Evolutionary conservation across 1,284 basidiomycete species (phyloP).

Genomic region (Phylloboletellus chloephorus): DNA sequence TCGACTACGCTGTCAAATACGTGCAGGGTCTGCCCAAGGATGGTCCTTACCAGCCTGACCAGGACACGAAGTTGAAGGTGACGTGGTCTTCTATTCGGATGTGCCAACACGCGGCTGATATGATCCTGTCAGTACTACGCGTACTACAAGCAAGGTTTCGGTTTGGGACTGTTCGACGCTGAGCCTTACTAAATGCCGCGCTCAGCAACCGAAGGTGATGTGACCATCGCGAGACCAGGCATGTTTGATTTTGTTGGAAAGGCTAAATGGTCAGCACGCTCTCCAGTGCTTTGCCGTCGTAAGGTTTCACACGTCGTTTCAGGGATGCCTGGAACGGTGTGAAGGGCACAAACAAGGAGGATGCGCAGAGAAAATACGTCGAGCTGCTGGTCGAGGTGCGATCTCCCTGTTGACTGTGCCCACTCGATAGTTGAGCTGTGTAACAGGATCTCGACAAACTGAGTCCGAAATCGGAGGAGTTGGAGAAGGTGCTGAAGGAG

Average conservation of each 20-base stretch:
- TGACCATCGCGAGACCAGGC: constrained; percentile 60
- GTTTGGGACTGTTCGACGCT: not conserved
- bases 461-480: constrained; percentile 44
- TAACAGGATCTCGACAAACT: constrained; percentile 41
- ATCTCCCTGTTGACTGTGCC: constrained; percentile 9
- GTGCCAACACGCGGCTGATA: constrained; percentile 10
- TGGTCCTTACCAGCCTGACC: constrained; percentile 67
- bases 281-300: constrained; percentile 4
- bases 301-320: constrained; percentile 5
- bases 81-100: constrained; percentile 24
- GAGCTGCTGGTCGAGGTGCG: constrained; percentile 65
- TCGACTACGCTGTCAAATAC: constrained; percentile 76
- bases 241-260: constrained; percentile 77
- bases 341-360: constrained; percentile 68
- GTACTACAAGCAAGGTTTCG: constrained; percentile 83
- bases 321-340: constrained; percentile 85
- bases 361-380: constrained; percentile 70
- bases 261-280: constrained; percentile 67
- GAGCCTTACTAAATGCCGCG: constrained; percentile 1
- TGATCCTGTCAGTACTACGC: constrained; percentile 76
- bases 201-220: constrained; percentile 72
- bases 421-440: constrained; percentile 1
- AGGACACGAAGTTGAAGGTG: constrained; percentile 77
- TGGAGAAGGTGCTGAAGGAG: constrained; percentile 54
- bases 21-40: constrained; percentile 70